Conservation (phyloP, 1,139 yeast genomes). For the Suhomyces terraborum region DNA sequence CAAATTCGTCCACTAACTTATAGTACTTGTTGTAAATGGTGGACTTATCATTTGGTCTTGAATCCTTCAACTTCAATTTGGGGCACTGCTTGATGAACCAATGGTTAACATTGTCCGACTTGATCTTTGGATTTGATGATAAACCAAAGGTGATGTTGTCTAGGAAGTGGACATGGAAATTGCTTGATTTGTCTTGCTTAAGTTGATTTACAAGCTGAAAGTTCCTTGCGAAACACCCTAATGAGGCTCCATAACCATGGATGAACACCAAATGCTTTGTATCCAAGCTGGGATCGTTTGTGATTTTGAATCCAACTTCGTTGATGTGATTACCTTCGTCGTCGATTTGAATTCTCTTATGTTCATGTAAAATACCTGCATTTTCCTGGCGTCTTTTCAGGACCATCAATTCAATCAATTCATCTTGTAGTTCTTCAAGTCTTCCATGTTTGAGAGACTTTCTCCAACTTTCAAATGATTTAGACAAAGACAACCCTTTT, state of each 20-base stretch:
- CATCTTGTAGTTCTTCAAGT: constrained; percentile 35
- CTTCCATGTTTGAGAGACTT: constrained; percentile 33
- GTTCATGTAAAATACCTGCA: constrained; percentile 22
- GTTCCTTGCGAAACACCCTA: constrained; percentile 82
- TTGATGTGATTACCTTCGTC: constrained; percentile 34
- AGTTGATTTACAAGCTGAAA: constrained; percentile 51
- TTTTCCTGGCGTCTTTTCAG: constrained; percentile 27
- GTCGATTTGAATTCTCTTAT: constrained; percentile 30
- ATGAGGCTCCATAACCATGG: constrained; percentile 92
- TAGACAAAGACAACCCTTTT: background rate
- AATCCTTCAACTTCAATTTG: constrained; percentile 33
- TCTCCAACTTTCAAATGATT: constrained; percentile 27
- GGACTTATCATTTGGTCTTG: constrained; percentile 31
- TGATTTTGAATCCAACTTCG: constrained; percentile 31
- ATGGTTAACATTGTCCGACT: constrained; percentile 44
- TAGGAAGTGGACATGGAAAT: constrained; percentile 64
- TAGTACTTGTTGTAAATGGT: constrained; percentile 45
- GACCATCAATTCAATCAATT: constrained; percentile 41
- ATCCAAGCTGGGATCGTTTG: constrained; percentile 17
- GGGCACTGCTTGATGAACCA: constrained; percentile 33
- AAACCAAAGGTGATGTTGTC: constrained; percentile 88
- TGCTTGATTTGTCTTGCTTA: constrained; percentile 38
- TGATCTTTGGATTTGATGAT: constrained; percentile 62
- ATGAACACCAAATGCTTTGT: constrained; percentile 59
- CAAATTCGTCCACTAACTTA: constrained; percentile 40